Percentiles rank a stretch among this genome's conserved stretches.
Conservation (phyloP, 345 rosid genomes). For the Hibiscus mutabilis region DNA sequence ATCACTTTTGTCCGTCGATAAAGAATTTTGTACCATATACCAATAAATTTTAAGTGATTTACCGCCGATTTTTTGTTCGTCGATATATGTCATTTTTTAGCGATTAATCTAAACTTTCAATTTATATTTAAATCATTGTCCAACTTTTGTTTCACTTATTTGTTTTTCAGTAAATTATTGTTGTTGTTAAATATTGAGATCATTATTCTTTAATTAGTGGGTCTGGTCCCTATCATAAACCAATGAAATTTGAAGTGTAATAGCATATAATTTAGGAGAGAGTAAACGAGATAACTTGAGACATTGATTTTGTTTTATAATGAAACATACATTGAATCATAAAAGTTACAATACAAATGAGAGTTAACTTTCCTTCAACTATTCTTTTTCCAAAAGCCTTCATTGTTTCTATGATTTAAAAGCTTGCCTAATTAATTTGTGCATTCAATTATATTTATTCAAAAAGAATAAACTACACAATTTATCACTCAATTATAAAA, state of each 20-base stretch:
- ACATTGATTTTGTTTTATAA: neutral
- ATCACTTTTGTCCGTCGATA: too few relatives aligned
- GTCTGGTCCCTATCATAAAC: neutral
- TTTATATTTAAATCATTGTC: too few relatives aligned
- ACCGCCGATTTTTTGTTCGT: too few relatives aligned
- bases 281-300: neutral
- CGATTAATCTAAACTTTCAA: neutral
- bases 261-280: neutral
- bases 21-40: too few relatives aligned
- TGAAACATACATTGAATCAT: slow-evolving; percentile 2
- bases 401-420: neutral
- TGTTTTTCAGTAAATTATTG: neutral
- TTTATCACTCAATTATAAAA: too few relatives aligned
- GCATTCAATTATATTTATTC: neutral
- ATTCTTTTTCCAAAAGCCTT: neutral
- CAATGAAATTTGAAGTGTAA: neutral
- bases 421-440: neutral
- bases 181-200: neutral
- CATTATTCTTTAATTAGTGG: neutral
- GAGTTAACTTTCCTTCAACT: neutral
- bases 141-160: too few relatives aligned
- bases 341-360: neutral
- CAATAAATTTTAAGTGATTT: too few relatives aligned
- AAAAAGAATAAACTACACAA: too few relatives aligned
- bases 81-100: too few relatives aligned